Conservation (phyloP, 805 yeast species). For the Saccharomycopsis selenospora region DNA sequence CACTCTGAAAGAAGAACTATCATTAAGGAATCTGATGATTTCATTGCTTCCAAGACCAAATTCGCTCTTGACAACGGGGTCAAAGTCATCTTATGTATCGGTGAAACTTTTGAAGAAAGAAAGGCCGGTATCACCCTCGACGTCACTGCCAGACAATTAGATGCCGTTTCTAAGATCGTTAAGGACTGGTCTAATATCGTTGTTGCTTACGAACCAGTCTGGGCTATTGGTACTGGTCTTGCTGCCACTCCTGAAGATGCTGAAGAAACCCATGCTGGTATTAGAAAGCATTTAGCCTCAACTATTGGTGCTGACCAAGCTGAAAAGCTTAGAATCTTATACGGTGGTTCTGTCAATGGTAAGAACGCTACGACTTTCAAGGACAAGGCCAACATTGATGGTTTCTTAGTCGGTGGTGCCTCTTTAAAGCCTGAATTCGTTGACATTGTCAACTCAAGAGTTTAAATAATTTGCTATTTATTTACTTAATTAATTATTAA, state of each 20-base stretch:
- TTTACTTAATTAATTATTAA: background rate
- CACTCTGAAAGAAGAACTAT: constrained; percentile 98
- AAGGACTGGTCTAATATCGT: constrained; percentile 89
- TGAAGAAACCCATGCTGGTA: constrained; percentile 84
- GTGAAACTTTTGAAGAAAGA: constrained; percentile 96
- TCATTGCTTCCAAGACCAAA: constrained; percentile 89
- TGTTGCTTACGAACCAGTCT: constrained; percentile 97
- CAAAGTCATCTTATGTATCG: constrained; percentile 91
- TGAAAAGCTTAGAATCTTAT: constrained; percentile 76
- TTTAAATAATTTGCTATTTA: constrained; percentile 34
- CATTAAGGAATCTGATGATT: constrained; percentile 83
- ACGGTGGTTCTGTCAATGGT: constrained; percentile 98
- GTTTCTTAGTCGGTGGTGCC: constrained; percentile 99
- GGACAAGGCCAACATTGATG: constrained; percentile 91
- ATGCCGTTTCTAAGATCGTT: constrained; percentile 76
- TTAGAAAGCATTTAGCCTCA: constrained; percentile 74
- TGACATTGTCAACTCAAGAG: constrained; percentile 90
- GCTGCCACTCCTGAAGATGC: constrained; percentile 99
- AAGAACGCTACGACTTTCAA: constrained; percentile 84
- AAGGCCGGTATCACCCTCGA: constrained; percentile 78
- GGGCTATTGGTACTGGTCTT: constrained; percentile 99
- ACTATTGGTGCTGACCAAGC: constrained; percentile 77
- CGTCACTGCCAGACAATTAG: constrained; percentile 82
- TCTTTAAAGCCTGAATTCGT: constrained; percentile 96
- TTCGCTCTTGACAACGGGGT: constrained; percentile 87